Conservation (phyloP, 73 alveolate genomes). For the Tetrahymena elliotti region DNA sequence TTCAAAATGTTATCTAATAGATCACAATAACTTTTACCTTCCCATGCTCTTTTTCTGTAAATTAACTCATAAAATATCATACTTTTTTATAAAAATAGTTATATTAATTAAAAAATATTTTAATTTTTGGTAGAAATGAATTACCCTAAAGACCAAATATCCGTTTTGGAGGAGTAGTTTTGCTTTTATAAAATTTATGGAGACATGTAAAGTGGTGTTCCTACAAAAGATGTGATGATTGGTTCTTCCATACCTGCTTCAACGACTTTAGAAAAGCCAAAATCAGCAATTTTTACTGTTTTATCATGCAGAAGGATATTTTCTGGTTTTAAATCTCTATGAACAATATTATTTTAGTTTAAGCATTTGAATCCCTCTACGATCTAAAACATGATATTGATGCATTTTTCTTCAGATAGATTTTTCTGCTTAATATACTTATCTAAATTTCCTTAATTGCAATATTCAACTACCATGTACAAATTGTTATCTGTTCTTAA, state of each 20-base stretch:
- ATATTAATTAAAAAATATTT: neutral
- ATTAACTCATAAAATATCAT: conserved; percentile 76
- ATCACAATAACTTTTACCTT: conserved; percentile 22
- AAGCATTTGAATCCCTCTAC: conserved; percentile 11
- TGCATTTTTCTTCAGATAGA: conserved; percentile 15
- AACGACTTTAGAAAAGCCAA: conserved; percentile 36
- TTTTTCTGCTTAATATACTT: neutral
- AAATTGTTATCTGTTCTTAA: neutral
- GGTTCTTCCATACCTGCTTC: conserved; percentile 29
- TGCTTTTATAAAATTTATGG: conserved; percentile 67
- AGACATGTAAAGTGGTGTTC: conserved; percentile 84
- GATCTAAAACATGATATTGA: conserved; percentile 13
- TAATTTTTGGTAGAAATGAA: neutral
- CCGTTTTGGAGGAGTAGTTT: conserved; percentile 65
- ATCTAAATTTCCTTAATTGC: neutral
- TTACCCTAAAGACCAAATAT: conserved; percentile 81
- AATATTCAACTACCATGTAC: neutral
- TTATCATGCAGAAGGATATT: conserved; percentile 49
- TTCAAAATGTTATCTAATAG: conserved; percentile 2
- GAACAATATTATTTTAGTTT: conserved; percentile 19
- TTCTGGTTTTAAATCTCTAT: conserved; percentile 54
- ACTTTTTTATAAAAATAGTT: neutral
- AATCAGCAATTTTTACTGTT: conserved; percentile 46
- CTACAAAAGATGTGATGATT: conserved; percentile 54
- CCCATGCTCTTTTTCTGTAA: conserved; percentile 64